A percentile compares a stretch with the other conserved stretches of the same genome.
phyloP scores from a whole-genome alignment of 768 basidiomycete genomes.

The Psilocybe tampanensis region DNA sequence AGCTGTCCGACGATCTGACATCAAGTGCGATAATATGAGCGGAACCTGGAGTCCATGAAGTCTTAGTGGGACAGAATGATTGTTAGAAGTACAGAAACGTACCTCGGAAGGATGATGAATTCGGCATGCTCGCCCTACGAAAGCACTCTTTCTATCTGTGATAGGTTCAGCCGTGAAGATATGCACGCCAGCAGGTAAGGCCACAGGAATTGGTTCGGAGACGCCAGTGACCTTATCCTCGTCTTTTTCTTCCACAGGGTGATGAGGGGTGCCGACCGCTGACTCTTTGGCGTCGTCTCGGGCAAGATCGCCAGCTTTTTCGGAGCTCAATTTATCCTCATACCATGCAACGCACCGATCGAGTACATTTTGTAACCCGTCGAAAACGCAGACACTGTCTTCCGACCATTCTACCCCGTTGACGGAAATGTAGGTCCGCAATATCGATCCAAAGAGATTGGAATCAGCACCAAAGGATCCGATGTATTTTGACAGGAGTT shows the following conservation, averaged over 20 bases:
- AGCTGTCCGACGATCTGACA: constrained; percentile 72
- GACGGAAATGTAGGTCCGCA: constrained; percentile 80
- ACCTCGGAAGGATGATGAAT: constrained; percentile 82
- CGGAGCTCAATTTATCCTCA: constrained; percentile 58
- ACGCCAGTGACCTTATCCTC: constrained; percentile 1
- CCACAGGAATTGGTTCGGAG: constrained; percentile 13
- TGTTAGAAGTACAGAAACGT: neutral
- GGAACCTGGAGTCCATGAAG: constrained; percentile 52
- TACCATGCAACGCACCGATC: constrained; percentile 75
- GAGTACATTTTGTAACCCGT: constrained; percentile 77
- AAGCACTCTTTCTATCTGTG: constrained; percentile 81
- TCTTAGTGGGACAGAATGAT: neutral
- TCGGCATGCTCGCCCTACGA: constrained; percentile 83
- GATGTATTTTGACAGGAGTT: constrained; percentile 83
- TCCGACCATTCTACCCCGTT: constrained; percentile 77
- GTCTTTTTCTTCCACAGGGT: constrained; percentile 7
- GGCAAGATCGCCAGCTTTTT: constrained; percentile 54
- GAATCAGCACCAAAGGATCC: constrained; percentile 79
- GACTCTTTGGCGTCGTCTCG: constrained; percentile 50
- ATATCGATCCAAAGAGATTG: constrained; percentile 71
- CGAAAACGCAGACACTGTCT: constrained; percentile 82
- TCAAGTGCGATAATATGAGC: constrained; percentile 62
- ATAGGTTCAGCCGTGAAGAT: constrained; percentile 80
- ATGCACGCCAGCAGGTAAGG: constrained; percentile 59
- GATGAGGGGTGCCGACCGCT: neutral